Percentiles rank a stretch among this genome's conserved stretches.
These are phyloP conservation scores for Pseudogymnoascus sp. DNA, from an alignment of 2,329 filamentous ascomycete genomes.

Conservation along the genomic window DNA sequence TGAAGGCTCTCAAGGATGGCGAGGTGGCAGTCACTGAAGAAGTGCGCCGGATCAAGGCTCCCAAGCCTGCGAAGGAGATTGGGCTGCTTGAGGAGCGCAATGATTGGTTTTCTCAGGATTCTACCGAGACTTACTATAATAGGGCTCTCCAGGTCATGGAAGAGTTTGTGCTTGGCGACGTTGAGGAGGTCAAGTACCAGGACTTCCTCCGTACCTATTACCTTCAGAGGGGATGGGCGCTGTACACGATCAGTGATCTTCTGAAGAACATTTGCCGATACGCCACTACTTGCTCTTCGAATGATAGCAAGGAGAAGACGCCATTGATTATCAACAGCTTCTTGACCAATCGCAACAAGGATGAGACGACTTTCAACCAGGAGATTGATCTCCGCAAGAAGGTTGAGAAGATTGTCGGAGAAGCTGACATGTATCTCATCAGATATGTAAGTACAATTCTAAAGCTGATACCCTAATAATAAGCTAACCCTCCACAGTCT, in stretches of 20 bases:
- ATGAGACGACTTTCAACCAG: constrained; percentile 80
- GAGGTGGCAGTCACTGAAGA: constrained; percentile 66
- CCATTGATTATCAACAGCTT: constrained; percentile 85
- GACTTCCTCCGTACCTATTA: constrained; percentile 90
- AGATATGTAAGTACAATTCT: constrained; percentile 65
- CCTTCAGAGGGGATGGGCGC: constrained; percentile 79
- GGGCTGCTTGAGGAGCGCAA: constrained; percentile 72
- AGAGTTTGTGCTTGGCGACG: constrained; percentile 72
- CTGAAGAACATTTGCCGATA: constrained; percentile 74
- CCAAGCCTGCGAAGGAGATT: constrained; percentile 76
- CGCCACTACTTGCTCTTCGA: constrained; percentile 73
- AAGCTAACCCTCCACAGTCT: constrained; percentile 42
- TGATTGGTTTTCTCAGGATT: constrained; percentile 67
- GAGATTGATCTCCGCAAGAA: constrained; percentile 88
- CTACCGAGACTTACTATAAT: constrained; percentile 64
- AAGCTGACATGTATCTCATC: constrained; percentile 84
- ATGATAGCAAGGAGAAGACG: constrained; percentile 87
- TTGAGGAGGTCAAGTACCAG: constrained; percentile 78
- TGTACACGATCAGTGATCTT: constrained; percentile 89
- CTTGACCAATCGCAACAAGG: constrained; percentile 69
- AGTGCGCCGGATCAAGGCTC: constrained; percentile 63
- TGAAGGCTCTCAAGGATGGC: constrained; percentile 75
- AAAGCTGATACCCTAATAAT: constrained; percentile 14
- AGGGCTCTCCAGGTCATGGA: constrained; percentile 81
- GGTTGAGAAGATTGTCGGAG: constrained; percentile 86